Evolutionary conservation across 163 green algal genomes (phyloP).

Genomic region (Volvox carteri): DNA sequence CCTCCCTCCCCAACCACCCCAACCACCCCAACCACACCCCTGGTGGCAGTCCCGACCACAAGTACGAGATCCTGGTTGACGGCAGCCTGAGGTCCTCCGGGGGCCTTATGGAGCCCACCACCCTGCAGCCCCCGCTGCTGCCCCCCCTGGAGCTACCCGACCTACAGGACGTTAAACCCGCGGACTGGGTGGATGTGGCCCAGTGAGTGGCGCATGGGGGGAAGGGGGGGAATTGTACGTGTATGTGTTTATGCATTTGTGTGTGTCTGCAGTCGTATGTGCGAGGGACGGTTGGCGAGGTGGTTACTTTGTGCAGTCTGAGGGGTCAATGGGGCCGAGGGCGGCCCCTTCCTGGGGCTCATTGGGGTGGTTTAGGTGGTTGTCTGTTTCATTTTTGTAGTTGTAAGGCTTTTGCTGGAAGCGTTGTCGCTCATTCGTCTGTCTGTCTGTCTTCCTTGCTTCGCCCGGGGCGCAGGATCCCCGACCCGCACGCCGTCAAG

Average conservation of each 20-base stretch:
- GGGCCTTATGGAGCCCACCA: slow-evolving; percentile 80
- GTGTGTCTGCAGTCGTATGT: too few species aligned
- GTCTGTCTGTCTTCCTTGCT: too few species aligned
- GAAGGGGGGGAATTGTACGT: not conserved
- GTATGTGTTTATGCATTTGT: not conserved
- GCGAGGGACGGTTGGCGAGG: too few species aligned
- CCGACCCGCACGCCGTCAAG: slow-evolving; percentile 91
- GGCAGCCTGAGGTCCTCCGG: slow-evolving; percentile 80
- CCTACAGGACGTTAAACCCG: slow-evolving; percentile 90
- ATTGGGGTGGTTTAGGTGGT: too few species aligned
- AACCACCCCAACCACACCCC: too few species aligned
- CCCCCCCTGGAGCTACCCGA: slow-evolving; percentile 90
- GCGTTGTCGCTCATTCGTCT: too few species aligned
- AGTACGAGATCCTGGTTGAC: slow-evolving; percentile 89
- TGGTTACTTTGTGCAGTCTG: too few species aligned
- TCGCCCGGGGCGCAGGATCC: slow-evolving; percentile 75
- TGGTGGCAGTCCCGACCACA: slow-evolving; percentile 43
- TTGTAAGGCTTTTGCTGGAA: too few species aligned
- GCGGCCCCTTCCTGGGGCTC: too few species aligned
- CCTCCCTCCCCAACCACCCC: too few species aligned
- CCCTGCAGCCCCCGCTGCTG: slow-evolving; percentile 85
- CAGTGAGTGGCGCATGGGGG: slow-evolving; percentile 61
- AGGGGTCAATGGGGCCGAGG: too few species aligned
- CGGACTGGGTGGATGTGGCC: slow-evolving; percentile 89
- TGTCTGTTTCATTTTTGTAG: too few species aligned